Conservation (phyloP, 768 basidiomycete species). For the Naganishia vishniacii region DNA sequence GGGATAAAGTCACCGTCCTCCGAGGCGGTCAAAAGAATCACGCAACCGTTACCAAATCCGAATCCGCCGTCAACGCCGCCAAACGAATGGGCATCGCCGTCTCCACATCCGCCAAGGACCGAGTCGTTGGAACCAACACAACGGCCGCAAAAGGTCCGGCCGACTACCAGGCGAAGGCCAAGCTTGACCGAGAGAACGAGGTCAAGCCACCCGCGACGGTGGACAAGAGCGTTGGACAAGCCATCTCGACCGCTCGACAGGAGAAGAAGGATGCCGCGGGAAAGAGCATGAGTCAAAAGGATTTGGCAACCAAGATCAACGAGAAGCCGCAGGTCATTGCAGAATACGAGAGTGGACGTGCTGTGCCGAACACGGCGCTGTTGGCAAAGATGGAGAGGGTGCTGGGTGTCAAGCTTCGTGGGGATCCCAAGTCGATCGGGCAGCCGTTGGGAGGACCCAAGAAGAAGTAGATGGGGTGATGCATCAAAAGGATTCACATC, state of each 20-base stretch:
- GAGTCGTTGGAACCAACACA: slow-evolving; percentile 32
- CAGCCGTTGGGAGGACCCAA: slow-evolving; percentile 44
- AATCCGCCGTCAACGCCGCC: slow-evolving; percentile 36
- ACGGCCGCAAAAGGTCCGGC: slow-evolving; percentile 52
- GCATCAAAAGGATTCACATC: not conserved
- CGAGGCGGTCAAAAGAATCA: slow-evolving; percentile 31
- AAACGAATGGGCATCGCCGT: slow-evolving; percentile 39
- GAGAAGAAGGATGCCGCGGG: slow-evolving; percentile 57
- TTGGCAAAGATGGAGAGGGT: slow-evolving; percentile 80
- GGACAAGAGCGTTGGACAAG: slow-evolving; percentile 53
- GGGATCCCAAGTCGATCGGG: slow-evolving; percentile 52
- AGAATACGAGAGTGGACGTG: slow-evolving; percentile 82
- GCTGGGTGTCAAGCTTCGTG: slow-evolving; percentile 82
- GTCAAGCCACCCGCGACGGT: slow-evolving; percentile 87
- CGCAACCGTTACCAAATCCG: slow-evolving; percentile 36
- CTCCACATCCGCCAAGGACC: slow-evolving; percentile 36
- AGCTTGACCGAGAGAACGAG: slow-evolving; percentile 90
- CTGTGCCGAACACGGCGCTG: slow-evolving; percentile 78
- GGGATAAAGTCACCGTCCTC: slow-evolving; percentile 37
- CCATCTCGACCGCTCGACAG: slow-evolving; percentile 73
- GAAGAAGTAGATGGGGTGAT: slow-evolving; percentile 41
- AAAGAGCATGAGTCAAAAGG: slow-evolving; percentile 71
- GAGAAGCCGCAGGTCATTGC: slow-evolving; percentile 62
- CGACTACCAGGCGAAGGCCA: slow-evolving; percentile 88
- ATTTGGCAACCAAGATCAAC: slow-evolving; percentile 85